phyloP scores from a whole-genome alignment of 495 filamentous ascomycete genomes.

The Xylaria cubensis region DNA sequence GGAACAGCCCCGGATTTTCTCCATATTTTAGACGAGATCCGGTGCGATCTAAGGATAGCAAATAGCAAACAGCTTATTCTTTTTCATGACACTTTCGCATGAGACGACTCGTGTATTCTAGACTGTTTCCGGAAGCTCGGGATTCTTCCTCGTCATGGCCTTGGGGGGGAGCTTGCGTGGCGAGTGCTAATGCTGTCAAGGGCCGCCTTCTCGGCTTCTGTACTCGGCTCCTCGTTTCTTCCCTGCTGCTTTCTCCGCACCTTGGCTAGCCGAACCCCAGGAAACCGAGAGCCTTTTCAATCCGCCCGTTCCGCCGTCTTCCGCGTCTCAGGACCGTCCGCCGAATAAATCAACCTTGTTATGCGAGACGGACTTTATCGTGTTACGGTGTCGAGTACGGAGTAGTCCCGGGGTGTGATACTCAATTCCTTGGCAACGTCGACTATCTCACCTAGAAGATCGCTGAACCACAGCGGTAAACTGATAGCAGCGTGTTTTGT shows the following conservation, averaged over 20 bases:
- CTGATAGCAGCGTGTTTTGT: neutral
- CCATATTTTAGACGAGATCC: slow-evolving; percentile 1
- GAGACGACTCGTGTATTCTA: neutral
- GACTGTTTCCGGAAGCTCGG: neutral
- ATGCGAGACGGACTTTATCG: too few relatives aligned
- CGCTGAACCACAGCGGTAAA: neutral
- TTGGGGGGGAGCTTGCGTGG: neutral
- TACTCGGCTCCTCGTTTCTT: slow-evolving; percentile 14
- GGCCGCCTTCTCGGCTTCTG: slow-evolving; percentile 11
- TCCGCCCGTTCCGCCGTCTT: slow-evolving; percentile 4
- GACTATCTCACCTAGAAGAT: neutral
- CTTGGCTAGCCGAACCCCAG: slow-evolving; percentile 9
- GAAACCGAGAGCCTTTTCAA: neutral
- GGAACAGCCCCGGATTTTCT: slow-evolving; percentile 10
- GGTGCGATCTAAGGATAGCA: neutral
- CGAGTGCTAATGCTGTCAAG: neutral
- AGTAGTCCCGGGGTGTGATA: neutral
- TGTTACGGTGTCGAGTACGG: neutral
- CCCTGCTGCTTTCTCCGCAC: slow-evolving; percentile 12
- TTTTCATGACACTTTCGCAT: neutral
- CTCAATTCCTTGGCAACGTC: neutral
- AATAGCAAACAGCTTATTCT: neutral
- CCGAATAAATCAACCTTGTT: neutral
- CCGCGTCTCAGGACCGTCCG: neutral
- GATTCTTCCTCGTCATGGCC: neutral